phyloP scores from a whole-genome alignment of 2,329 filamentous ascomycete genomes.

The Ceratocystis diversiconidia region DNA sequence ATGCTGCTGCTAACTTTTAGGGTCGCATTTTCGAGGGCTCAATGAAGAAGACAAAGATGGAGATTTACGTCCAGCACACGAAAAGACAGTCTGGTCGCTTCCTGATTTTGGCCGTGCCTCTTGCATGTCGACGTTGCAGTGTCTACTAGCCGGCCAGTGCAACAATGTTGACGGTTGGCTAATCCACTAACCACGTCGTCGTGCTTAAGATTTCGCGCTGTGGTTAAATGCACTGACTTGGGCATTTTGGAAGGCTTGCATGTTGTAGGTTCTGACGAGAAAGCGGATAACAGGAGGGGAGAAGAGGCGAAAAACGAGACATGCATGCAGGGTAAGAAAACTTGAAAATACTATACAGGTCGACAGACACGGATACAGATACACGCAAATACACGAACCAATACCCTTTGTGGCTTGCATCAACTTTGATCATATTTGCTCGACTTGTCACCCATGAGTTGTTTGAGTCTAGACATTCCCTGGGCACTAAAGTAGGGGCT shows the following conservation, averaged over 20 bases:
- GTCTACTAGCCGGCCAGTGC: not conserved
- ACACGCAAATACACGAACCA: not conserved
- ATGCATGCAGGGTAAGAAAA: not conserved
- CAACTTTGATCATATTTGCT: not conserved
- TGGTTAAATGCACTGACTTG: constrained; percentile 1
- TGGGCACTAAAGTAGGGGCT: not conserved
- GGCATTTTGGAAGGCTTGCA: not conserved
- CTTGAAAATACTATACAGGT: not conserved
- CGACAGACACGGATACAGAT: not conserved
- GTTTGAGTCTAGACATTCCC: not conserved
- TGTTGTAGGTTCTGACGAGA: not conserved
- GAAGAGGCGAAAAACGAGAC: not conserved
- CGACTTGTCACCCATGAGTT: not conserved
- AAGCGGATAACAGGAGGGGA: not conserved
- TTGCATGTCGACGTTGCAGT: not conserved
- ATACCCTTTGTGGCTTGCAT: not conserved
- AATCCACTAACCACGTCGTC: not conserved
- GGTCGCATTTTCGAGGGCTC: not conserved
- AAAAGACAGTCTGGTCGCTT: not conserved
- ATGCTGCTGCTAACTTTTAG: not conserved
- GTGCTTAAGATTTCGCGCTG: not conserved
- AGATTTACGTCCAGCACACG: no score
- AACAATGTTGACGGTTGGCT: not conserved
- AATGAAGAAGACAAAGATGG: not conserved
- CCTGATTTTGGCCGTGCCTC: not conserved